These are phyloP conservation scores for Calocybe gangraenosa DNA, from an alignment of 768 basidiomycete species.

Conservation along the genomic window DNA sequence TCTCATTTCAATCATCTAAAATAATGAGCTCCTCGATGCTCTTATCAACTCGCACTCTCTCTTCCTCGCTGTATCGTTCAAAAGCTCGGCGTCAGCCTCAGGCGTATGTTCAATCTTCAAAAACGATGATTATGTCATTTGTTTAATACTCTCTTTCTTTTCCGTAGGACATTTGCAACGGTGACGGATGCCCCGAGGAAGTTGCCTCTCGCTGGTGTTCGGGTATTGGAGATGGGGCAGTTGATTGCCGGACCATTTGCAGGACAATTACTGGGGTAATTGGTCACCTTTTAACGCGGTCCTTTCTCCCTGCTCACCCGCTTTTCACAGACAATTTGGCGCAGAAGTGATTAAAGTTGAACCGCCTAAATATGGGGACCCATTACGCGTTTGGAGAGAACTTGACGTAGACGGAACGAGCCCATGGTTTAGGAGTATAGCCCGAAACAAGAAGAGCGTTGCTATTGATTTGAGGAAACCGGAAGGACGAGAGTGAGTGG, in stretches of 20 bases:
- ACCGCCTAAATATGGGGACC: slow-evolving; percentile 58
- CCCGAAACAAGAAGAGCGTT: slow-evolving; percentile 70
- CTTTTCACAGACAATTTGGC: slow-evolving; percentile 51
- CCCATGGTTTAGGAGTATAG: slow-evolving; percentile 73
- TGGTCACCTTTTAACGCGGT: too few relatives aligned
- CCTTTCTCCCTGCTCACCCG: slow-evolving; percentile 7
- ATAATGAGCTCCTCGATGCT: too few relatives aligned
- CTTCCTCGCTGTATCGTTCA: too few relatives aligned
- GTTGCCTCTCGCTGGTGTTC: slow-evolving; percentile 59
- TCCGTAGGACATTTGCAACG: slow-evolving; percentile 13
- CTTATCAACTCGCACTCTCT: too few relatives aligned
- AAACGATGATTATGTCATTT: too few relatives aligned
- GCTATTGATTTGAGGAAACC: slow-evolving; percentile 59
- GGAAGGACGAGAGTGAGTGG: slow-evolving; percentile 42
- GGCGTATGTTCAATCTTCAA: too few relatives aligned
- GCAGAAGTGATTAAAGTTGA: slow-evolving; percentile 75
- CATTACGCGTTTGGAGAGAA: slow-evolving; percentile 67
- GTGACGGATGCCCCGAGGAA: slow-evolving; percentile 20
- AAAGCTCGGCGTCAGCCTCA: too few relatives aligned
- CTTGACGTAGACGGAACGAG: slow-evolving; percentile 67
- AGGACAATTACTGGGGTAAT: slow-evolving; percentile 69
- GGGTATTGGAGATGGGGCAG: slow-evolving; percentile 67
- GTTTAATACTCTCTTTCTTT: not conserved
- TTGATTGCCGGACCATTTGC: slow-evolving; percentile 72
- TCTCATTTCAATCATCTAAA: too few relatives aligned